A percentile compares a stretch with the other conserved stretches of the same genome.
These are phyloP conservation scores for Abortiporus biennis DNA, from an alignment of 1,284 basidiomycete genomes.

Conservation along the genomic window DNA sequence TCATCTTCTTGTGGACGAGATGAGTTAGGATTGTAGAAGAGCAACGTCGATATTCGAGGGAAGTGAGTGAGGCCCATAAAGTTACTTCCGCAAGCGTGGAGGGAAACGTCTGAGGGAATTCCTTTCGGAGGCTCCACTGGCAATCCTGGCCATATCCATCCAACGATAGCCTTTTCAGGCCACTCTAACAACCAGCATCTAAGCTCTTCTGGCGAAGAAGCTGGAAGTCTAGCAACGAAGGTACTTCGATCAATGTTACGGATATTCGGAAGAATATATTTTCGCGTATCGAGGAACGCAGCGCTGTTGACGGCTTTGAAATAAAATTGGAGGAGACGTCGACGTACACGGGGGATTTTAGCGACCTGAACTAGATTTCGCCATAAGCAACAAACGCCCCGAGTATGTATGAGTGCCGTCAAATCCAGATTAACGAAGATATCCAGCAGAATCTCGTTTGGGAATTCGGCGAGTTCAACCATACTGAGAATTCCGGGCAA, in stretches of 20 bases:
- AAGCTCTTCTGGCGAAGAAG: no score
- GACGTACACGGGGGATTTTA: slow-evolving; percentile 7
- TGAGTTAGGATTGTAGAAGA: slow-evolving; percentile 1
- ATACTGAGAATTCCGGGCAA: no score
- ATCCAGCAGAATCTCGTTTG: slow-evolving; percentile 9
- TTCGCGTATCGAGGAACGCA: slow-evolving; percentile 10
- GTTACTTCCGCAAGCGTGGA: background rate
- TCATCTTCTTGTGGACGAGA: background rate
- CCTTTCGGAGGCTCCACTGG: no score
- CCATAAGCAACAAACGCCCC: slow-evolving; percentile 11
- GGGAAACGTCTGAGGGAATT: background rate
- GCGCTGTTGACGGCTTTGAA: slow-evolving; percentile 7
- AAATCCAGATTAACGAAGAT: slow-evolving; percentile 8
- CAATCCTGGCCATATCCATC: no score
- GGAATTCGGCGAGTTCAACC: no score
- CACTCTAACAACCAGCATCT: no score
- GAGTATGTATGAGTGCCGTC: slow-evolving; percentile 8
- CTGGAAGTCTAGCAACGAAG: no score
- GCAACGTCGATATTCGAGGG: slow-evolving; percentile 3
- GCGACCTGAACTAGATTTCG: slow-evolving; percentile 9
- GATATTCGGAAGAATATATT: slow-evolving; percentile 2
- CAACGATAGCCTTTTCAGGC: no score
- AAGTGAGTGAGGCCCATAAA: background rate
- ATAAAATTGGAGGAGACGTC: slow-evolving; percentile 11
- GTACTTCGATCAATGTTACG: no score